A percentile compares a stretch with the other conserved stretches of the same genome.
These are phyloP conservation scores for Xylaria sp. DNA, from an alignment of 2,329 filamentous ascomycete species.

Conservation along the genomic window DNA sequence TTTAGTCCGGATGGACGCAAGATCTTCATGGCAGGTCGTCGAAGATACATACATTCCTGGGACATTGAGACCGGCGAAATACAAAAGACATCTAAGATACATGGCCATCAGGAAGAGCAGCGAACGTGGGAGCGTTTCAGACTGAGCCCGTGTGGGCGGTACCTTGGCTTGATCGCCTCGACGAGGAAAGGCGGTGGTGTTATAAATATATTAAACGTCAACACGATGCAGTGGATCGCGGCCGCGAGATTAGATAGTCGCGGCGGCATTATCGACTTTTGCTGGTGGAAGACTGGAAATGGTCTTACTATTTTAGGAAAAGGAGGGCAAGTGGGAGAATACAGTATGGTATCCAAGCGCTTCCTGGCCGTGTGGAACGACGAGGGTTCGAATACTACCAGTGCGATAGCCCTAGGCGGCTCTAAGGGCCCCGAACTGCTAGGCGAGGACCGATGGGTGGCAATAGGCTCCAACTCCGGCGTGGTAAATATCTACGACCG, in stretches of 20 bases:
- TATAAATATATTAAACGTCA: slow-evolving; percentile 84
- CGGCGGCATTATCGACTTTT: slow-evolving; percentile 88
- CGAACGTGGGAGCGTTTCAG: slow-evolving; percentile 92
- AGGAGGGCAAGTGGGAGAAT: slow-evolving; percentile 92
- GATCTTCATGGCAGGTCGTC: slow-evolving; percentile 88
- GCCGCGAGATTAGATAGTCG: slow-evolving; percentile 84
- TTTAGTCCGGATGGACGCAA: slow-evolving; percentile 80
- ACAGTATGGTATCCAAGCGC: slow-evolving; percentile 73
- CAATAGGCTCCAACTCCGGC: slow-evolving; percentile 84
- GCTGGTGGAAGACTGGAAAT: slow-evolving; percentile 88
- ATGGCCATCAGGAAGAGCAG: slow-evolving; percentile 83
- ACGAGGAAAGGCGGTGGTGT: slow-evolving; percentile 86
- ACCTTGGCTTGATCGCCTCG: slow-evolving; percentile 84
- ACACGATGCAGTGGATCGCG: slow-evolving; percentile 86
- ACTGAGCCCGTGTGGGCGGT: slow-evolving; percentile 84
- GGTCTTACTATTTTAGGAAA: slow-evolving; percentile 86
- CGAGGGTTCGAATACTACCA: slow-evolving; percentile 87
- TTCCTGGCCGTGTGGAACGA: slow-evolving; percentile 89
- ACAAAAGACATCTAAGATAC: slow-evolving; percentile 81
- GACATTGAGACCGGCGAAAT: slow-evolving; percentile 83
- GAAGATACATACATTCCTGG: slow-evolving; percentile 95
- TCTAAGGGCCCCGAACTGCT: slow-evolving; percentile 68
- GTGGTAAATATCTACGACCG: slow-evolving; percentile 96
- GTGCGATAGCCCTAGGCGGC: slow-evolving; percentile 82
- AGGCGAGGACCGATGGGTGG: slow-evolving; percentile 89